Conservation (phyloP, 2,329 filamentous ascomycete species). For the Trichoderma endophyticum region DNA sequence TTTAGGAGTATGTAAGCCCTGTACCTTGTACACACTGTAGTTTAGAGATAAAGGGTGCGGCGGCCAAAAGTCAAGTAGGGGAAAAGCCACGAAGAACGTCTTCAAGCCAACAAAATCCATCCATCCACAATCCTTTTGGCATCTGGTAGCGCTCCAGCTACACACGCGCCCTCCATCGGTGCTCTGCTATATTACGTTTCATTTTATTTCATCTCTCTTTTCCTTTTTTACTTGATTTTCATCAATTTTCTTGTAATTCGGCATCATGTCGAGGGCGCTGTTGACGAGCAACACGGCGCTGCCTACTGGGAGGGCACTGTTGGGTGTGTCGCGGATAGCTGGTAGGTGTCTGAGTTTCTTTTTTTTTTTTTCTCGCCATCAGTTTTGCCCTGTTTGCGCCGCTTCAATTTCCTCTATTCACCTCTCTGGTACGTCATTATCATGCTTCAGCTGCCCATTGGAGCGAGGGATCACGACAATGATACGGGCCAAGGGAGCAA, state of each 20-base stretch:
- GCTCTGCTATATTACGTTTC: neutral
- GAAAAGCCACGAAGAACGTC: neutral
- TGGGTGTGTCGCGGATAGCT: constrained; percentile 7
- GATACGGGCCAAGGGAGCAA: neutral
- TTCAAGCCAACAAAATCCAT: neutral
- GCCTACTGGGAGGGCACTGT: neutral
- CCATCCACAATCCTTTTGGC: neutral
- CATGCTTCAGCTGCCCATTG: neutral
- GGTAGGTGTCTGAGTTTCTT: neutral
- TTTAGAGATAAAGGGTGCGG: constrained; percentile 2
- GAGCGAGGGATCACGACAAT: neutral
- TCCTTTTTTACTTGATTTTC: neutral
- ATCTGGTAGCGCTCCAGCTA: neutral
- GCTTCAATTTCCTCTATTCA: neutral
- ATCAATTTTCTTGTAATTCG: neutral
- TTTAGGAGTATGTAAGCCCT: neutral
- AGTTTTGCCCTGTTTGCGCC: neutral
- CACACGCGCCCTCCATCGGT: neutral
- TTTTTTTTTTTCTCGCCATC: neutral
- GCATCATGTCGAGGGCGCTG: constrained; percentile 22
- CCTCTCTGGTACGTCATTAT: neutral
- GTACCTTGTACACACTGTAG: neutral
- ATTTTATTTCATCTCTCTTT: neutral
- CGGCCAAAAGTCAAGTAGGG: neutral
- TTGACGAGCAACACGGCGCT: constrained; percentile 5